Base-by-base conservation (phyloP, 352 stramenopile genomes). In the Phytophthora brassicae region DNA sequence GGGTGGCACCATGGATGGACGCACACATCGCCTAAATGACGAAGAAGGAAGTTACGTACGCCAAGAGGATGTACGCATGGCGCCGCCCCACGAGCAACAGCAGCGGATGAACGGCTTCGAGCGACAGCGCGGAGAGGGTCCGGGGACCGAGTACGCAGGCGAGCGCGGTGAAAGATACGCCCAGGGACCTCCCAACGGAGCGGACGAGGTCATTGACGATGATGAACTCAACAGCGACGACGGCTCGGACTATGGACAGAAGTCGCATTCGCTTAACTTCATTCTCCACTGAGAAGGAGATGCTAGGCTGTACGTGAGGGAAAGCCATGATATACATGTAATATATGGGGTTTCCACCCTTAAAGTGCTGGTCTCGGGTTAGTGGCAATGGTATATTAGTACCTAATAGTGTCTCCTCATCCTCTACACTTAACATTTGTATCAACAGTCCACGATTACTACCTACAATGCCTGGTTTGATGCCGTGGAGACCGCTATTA, bases 221-320 rank as follows among this genome's bases (percentile, higher is more conserved):
- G 74, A 56, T 35, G 64, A 72, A 29, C 50, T 49, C 39, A 42
- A 77, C 41, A 86, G 77, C 54, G 78, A 83, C 48, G 70, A 87
- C 17, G 81, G 74, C 48, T 88, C 77, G 33, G 81, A 92, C 54
- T 78, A 65, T 45, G 79, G 58, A 9, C 72, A 76, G 41, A 92
- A 92, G 70, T 87, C 77, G 42, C 84, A 92, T 65, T 90, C 84
- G 59, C 77, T 92, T 60, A 90, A 92, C 73, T 92, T 89, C 46
- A 92, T 92, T 33, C 64, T 92, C 60, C 81, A 90, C 71, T 92
- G 62, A 70, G 48, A 52, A 41, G 31, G 39, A 50, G 35, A 51
- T 23, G 31, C 8, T 58, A 53, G 11, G 6, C 35, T 36, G 38
- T 31, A 31, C 16, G 19, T 23, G 20, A n/a, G 56, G 41, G 38